Evolutionary conservation across 2,329 filamentous ascomycete genomes (phyloP), one percentile per base, ranked within the genome.

Genomic region (Penicillium sp.): DNA sequence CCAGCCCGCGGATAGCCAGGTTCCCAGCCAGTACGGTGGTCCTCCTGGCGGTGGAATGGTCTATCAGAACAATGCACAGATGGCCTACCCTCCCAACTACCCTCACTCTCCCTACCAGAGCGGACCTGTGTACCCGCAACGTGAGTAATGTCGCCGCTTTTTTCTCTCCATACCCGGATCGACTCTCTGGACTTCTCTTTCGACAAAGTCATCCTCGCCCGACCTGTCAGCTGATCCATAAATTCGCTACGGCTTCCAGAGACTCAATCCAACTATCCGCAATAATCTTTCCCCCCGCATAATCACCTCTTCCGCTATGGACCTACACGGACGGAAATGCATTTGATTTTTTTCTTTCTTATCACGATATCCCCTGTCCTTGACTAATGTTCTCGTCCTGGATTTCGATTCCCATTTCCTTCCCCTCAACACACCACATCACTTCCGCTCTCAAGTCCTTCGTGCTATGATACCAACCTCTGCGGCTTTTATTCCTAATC

Each of bases 11-110:
- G 79, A 82, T 48, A 77, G 79, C 54, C 80, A 83, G 65, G 78
- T 82, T 23, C 78, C 81, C 72, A 80, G 74, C 58, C 86, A 88
- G 67, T 91, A 91, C 68, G 83, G 86, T 41, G 81, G 48, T 9
- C 55, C 84, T n/a, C 85, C 86, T 50, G 74, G 73, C 51, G 71
- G 72, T 53, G 76, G 75, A 23, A 77, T 80, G 68, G 78, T 80
- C 56, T 81, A 81, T 61, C 76, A 77, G 65, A 74, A 75, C 57
- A 81, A 80, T 58, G 78, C 77, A 53, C 78, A 80, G 65, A 80
- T 81, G 68, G 70, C 68, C 35, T 79, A 80, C 62, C 75, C 75
- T 63, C 71, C 74, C 56, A 79, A 78, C 66, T 81, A 81, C 62
- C 79, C 79, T 58, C 78, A 81, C 68, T 81, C 79, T 52, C 79